Conservation (phyloP, 176 grass and related monocot species). For the Cocos nucifera region DNA sequence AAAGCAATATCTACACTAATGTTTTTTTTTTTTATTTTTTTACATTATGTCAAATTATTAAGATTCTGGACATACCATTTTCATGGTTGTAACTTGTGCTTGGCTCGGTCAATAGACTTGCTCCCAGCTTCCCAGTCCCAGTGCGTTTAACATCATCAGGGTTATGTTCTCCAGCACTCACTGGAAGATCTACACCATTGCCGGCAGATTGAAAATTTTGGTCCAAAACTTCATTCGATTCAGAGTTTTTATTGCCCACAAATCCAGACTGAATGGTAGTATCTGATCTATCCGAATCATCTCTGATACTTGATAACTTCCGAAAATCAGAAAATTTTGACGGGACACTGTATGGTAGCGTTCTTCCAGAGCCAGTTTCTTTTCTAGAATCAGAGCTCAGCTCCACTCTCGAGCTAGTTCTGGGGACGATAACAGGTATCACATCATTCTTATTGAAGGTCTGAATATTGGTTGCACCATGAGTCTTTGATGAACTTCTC, state of each 20-base stretch:
- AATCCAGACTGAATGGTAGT: constrained; percentile 1
- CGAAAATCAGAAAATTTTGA: constrained; percentile 50
- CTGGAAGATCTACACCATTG: constrained; percentile 44
- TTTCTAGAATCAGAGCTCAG: constrained; percentile 48
- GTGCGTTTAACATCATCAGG: constrained; percentile 33
- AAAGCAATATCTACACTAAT: not conserved
- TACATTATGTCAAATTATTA: not conserved
- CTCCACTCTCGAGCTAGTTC: constrained; percentile 70
- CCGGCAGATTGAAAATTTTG: constrained; percentile 49
- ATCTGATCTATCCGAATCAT: constrained; percentile 41
- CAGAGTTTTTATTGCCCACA: constrained; percentile 30
- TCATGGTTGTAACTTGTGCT: constrained; percentile 48
- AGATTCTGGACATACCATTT: constrained; percentile 48
- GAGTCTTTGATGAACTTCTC: constrained; percentile 62
- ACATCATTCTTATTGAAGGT: constrained; percentile 52
- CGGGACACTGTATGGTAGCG: constrained; percentile 33
- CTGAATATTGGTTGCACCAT: constrained; percentile 43
- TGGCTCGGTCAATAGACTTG: constrained; percentile 33
- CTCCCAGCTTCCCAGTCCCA: constrained; percentile 21
- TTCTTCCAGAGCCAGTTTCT: constrained; percentile 49
- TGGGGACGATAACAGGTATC: constrained; percentile 65
- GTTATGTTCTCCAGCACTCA: constrained; percentile 43
- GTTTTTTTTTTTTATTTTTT: constrained; percentile 1
- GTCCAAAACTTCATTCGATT: constrained; percentile 37
- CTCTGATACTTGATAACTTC: constrained; percentile 34